Base-by-base conservation (phyloP, 2,329 filamentous ascomycete genomes). In the Talaromyces sp. region DNA sequence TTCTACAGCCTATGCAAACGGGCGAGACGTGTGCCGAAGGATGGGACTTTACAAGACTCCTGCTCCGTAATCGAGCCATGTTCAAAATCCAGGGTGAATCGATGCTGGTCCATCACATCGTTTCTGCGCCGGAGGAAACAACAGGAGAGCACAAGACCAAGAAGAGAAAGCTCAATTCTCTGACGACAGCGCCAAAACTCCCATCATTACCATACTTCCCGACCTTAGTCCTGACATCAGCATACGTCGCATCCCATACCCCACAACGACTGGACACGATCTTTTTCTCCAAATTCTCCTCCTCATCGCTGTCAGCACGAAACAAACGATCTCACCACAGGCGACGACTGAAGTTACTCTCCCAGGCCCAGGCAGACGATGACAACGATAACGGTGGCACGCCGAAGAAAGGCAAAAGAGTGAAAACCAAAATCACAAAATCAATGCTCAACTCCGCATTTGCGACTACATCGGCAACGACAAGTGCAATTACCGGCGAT, bases 11-110 rank as follows among this genome's bases (percentile, higher is more conserved):
- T 0, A 85, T 98, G 27, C 78, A 89, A 1, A 86, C 88, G 1
- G 90, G 90, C n/a, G 89, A 90, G 66, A 63, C 68, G 0, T 74
- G 79, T 1, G 9, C 90, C 71, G 85, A 85, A 1, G 87, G 90
- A 10, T 89, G 90, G 70, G 92, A 97, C 72, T 97, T 97, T 77
- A 89, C 91, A 15, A 89, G 91, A 68, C 82, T 99, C 8, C 85
- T 98, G 64, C 88, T 83, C n/a, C 77, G 74, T 57, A 81, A 82
- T 67, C 74, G 81, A 62, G 69, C 73, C 8, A 70, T 83, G 45
- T 82, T 83, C 70, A 78, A 81, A 56, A 73, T 77, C 17, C 78
- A 81, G 65, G 80, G 79, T 39, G 81, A 83, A 70, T 72, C 73
- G 5, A 74, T 78, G 31, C 73, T 83, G 25, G 74, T 80, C 27